Conservation (phyloP, 345 rosid species). For the Populus pruinosa region DNA sequence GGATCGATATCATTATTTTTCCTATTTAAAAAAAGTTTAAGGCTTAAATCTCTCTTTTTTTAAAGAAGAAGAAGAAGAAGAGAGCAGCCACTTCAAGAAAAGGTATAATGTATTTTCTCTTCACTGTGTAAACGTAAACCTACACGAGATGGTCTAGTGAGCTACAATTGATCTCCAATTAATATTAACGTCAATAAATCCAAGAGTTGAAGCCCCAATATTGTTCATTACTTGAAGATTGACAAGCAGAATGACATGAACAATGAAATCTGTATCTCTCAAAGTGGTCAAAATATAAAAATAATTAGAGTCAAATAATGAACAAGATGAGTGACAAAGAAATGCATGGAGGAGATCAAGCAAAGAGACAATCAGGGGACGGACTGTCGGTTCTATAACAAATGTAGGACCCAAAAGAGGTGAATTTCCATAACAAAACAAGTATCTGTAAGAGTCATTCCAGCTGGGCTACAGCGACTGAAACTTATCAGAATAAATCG, state of each 20-base stretch:
- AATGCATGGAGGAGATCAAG: background rate
- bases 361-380: background rate
- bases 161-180: background rate
- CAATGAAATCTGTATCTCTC: background rate
- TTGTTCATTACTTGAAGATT: background rate
- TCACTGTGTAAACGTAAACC: too few species aligned
- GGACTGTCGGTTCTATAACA: background rate
- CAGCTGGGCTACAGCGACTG: background rate
- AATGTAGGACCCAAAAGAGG: slow-evolving; percentile 14
- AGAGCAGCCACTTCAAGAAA: too few species aligned
- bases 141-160: too few species aligned
- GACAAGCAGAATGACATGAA: background rate
- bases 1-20: too few species aligned
- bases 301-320: background rate
- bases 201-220: background rate
- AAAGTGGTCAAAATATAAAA: too few species aligned
- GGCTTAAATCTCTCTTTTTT: too few species aligned
- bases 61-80: too few species aligned
- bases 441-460: background rate
- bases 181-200: too few species aligned
- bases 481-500: background rate
- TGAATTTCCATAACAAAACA: background rate
- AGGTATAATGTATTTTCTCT: too few species aligned
- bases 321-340: background rate
- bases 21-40: too few species aligned